Base-by-base conservation (phyloP, 345 rosid genomes). In the Salix arbutifolia region DNA sequence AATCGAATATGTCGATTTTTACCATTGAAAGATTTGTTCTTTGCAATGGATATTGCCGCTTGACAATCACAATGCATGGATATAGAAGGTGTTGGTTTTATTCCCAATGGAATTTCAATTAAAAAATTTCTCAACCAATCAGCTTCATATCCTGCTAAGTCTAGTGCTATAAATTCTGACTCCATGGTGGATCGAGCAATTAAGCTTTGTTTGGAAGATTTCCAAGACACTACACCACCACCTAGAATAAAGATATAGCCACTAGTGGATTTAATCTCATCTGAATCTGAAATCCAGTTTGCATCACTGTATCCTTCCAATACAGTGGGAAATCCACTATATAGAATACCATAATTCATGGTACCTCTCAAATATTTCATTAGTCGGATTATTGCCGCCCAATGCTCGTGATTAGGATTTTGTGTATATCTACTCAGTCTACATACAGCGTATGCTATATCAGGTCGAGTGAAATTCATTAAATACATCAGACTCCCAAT, bases 371-470 rank as follows among this genome's bases (percentile, higher is more conserved):
- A 19, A 19, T 2, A 18, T 52, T 52, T 52, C 4, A 19, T 52
- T 18, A 19, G 8, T 52, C 0, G 0, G 3, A 16, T 0, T 26
- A 65, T 31, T 13, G 23, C 0, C 16, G 0, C 1, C 23, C 23
- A 65, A 65, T 65, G 23, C 38, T 65, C 13, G 13, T 65, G 9
- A 6, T 31, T 65, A 19, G 42, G 4, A 31, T 71, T 53, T 9
- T 31, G 11, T 38, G 0, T 8, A 38, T 38, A 8, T 38, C 0
- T 7, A 38, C 11, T 38, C 0, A 38, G 9, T 19, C 10, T 2
- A 52, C 8, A 52, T 3, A 2, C 58, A 52, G 0, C 0, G 1
- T 52, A 52, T 52, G 8, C 0, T 19, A 52, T 52, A 6, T 19
- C 11, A 52, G 3, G 8, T 52, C 1, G 0, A 52, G 60, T 52